Evolutionary conservation across 257 asterid genomes (phyloP).

Genomic region (Leonotis leonurus): DNA sequence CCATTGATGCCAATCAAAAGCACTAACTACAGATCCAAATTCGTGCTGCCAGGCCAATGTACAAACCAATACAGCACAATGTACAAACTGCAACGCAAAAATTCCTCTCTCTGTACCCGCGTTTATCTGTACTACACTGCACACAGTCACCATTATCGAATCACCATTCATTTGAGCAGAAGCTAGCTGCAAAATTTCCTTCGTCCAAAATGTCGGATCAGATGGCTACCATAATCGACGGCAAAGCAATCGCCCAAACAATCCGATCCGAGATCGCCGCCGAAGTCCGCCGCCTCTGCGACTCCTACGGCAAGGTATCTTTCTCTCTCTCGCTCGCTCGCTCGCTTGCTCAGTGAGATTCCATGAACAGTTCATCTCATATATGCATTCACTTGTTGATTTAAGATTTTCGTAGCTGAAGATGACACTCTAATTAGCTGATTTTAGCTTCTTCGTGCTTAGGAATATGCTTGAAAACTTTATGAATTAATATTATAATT

Average conservation of each 20-base stretch:
- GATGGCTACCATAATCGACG: constrained; percentile 64
- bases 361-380: neutral
- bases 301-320: constrained; percentile 60
- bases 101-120: neutral
- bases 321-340: neutral
- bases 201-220: constrained; percentile 50
- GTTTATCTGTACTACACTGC: neutral
- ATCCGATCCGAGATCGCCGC: constrained; percentile 64
- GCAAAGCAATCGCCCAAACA: constrained; percentile 69
- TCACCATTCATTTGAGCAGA: neutral
- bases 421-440: neutral
- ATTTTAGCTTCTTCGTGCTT: constrained; percentile 1
- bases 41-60: neutral
- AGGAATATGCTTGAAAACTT: neutral
- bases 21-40: neutral
- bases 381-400: constrained; percentile 3
- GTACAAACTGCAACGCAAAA: neutral
- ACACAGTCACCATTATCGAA: neutral
- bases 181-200: neutral
- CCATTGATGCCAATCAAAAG: neutral
- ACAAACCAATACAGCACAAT: neutral
- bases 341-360: neutral
- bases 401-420: neutral
- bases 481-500: too few species aligned
- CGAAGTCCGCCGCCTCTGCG: constrained; percentile 50